phyloP scores from a whole-genome alignment of 169 alveolate species.

The Eimeria brunetti region DNA sequence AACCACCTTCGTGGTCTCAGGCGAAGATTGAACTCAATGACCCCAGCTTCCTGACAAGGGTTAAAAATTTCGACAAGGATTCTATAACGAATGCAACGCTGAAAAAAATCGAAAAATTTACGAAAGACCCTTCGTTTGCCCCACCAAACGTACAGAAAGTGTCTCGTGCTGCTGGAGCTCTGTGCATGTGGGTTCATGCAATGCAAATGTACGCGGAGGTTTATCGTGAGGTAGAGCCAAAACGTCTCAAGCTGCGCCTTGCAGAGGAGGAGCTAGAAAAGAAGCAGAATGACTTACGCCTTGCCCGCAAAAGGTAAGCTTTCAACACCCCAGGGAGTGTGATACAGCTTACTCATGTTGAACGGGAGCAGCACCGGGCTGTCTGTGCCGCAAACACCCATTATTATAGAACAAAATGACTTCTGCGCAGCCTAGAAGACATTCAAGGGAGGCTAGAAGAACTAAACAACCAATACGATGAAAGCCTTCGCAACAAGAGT shows the following conservation, averaged over 20 bases:
- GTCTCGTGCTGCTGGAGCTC: constrained; percentile 96
- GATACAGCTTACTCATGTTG: neutral
- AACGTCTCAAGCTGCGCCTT: constrained; percentile 91
- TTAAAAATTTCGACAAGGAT: constrained; percentile 95
- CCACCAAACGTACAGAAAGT: constrained; percentile 93
- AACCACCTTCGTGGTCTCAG: constrained; percentile 95
- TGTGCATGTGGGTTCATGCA: constrained; percentile 98
- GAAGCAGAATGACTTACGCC: constrained; percentile 81
- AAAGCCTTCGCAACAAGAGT: constrained; percentile 92
- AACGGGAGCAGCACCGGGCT: neutral
- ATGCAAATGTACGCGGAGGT: constrained; percentile 97
- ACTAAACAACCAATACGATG: constrained; percentile 90
- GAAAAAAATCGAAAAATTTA: constrained; percentile 91
- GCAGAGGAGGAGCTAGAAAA: constrained; percentile 93
- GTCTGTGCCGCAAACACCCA: neutral
- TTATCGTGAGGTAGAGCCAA: constrained; percentile 98
- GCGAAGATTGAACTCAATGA: constrained; percentile 96
- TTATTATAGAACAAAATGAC: neutral
- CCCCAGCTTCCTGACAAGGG: constrained; percentile 93
- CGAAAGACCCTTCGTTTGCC: constrained; percentile 92
- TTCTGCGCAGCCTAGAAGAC: constrained; percentile 84
- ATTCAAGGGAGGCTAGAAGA: constrained; percentile 90
- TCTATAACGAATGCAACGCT: constrained; percentile 91
- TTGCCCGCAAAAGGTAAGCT: constrained; percentile 84
- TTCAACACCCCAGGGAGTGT: neutral